Evolutionary conservation across 2,329 filamentous ascomycete genomes (phyloP).

Genomic region (Exophiala sp.): DNA sequence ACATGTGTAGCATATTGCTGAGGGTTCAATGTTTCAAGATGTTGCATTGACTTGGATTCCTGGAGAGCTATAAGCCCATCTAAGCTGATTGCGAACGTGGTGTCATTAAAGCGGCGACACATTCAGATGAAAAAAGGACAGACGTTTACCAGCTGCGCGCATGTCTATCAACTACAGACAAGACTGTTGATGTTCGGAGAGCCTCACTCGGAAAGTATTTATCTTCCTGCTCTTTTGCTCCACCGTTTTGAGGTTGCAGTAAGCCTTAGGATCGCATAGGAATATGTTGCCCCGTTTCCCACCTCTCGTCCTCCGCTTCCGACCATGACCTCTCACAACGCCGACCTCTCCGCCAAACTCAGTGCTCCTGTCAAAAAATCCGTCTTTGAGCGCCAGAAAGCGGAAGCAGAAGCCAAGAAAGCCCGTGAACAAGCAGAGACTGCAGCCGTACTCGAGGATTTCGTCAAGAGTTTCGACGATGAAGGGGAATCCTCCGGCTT

Average conservation of each 20-base stretch:
- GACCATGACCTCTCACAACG: constrained; percentile 5
- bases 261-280: not conserved
- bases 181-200: too few species aligned
- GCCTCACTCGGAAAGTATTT: not conserved
- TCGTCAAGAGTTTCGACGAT: constrained; percentile 64
- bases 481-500: constrained; percentile 32
- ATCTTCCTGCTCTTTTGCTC: not conserved
- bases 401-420: constrained; percentile 83
- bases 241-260: not conserved
- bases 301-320: not conserved
- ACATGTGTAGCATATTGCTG: too few species aligned
- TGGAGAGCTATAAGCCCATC: too few species aligned
- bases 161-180: too few species aligned
- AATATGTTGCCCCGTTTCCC: not conserved
- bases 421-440: constrained; percentile 79
- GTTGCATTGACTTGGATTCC: too few species aligned
- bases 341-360: constrained; percentile 69
- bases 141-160: too few species aligned
- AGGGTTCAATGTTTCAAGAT: too few species aligned
- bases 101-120: too few species aligned
- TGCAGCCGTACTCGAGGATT: constrained; percentile 78
- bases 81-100: too few species aligned
- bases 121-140: too few species aligned
- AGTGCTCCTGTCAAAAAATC: constrained; percentile 72
- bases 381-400: constrained; percentile 79